Percentiles rank a stretch among this genome's conserved stretches.
These are phyloP conservation scores for Ambrosiella beaveri DNA, from an alignment of 2,329 filamentous ascomycete genomes.

Conservation along the genomic window DNA sequence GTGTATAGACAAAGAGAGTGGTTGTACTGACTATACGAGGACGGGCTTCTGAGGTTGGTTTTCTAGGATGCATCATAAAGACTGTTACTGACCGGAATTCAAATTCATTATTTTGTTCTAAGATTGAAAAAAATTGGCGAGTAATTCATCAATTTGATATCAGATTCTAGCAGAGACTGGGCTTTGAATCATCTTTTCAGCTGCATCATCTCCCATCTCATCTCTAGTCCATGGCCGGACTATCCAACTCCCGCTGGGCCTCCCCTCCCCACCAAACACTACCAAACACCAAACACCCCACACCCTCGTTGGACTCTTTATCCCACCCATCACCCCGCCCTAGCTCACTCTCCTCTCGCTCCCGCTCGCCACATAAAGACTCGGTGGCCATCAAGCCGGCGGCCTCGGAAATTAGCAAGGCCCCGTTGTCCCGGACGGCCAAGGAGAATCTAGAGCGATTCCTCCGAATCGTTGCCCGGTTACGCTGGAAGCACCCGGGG, in stretches of 20 bases:
- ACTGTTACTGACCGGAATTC: too few relatives aligned
- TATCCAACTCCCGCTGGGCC: conserved; percentile 7
- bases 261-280: background rate
- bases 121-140: too few relatives aligned
- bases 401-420: background rate
- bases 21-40: too few relatives aligned
- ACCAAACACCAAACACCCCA: background rate
- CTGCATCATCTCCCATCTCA: background rate
- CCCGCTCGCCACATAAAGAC: background rate
- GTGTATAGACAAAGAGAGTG: too few relatives aligned
- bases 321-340: background rate
- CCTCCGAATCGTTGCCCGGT: conserved; percentile 22
- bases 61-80: too few relatives aligned
- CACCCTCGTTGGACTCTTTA: background rate
- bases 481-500: conserved; percentile 47
- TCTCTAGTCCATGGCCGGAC: conserved; percentile 3
- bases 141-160: too few relatives aligned
- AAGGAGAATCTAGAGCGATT: conserved; percentile 12
- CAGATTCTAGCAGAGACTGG: too few relatives aligned
- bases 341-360: background rate
- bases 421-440: background rate
- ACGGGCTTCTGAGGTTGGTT: too few relatives aligned
- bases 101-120: too few relatives aligned
- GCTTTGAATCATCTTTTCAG: background rate
- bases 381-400: background rate